Percentiles rank a stretch among this genome's conserved stretches.
Conservation (phyloP, 2,329 filamentous ascomycete genomes). For the Boeremia lycopersici region DNA sequence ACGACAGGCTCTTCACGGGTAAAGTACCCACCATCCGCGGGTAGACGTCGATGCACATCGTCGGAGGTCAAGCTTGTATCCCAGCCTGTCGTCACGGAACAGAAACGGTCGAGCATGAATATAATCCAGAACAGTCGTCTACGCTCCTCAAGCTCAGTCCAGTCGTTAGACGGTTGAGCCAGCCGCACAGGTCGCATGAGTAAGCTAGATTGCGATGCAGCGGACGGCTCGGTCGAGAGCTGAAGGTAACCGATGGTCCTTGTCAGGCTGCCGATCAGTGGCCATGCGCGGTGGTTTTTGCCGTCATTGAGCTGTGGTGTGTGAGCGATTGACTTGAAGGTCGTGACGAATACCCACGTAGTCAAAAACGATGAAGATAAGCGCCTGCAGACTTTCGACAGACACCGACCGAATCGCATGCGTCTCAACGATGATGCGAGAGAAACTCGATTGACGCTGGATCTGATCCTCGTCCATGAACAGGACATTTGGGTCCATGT, state of each 20-base stretch:
- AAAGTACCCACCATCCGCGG: conserved; percentile 44
- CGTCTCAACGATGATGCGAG: conserved; percentile 40
- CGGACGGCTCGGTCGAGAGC: conserved; percentile 37
- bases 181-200: conserved; percentile 40
- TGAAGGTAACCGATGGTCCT: conserved; percentile 44
- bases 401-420: conserved; percentile 34
- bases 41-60: conserved; percentile 41
- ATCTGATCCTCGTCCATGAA: conserved; percentile 39
- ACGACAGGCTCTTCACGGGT: conserved; percentile 42
- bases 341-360: conserved; percentile 23
- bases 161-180: conserved; percentile 34
- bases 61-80: conserved; percentile 43
- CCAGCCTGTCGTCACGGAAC: conserved; percentile 42
- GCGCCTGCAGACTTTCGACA: conserved; percentile 37
- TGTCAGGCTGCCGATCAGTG: conserved; percentile 42
- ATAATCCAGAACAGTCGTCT: conserved; percentile 42
- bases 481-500: conserved; percentile 29
- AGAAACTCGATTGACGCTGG: conserved; percentile 30
- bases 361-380: conserved; percentile 43
- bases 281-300: conserved; percentile 37
- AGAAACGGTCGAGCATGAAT: conserved; percentile 43
- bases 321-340: neutral
- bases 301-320: conserved; percentile 39
- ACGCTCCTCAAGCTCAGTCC: conserved; percentile 42
- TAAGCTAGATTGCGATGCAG: conserved; percentile 28